phyloP scores from a whole-genome alignment of 352 stramenopile genomes.

The Globisporangium spiculum region DNA sequence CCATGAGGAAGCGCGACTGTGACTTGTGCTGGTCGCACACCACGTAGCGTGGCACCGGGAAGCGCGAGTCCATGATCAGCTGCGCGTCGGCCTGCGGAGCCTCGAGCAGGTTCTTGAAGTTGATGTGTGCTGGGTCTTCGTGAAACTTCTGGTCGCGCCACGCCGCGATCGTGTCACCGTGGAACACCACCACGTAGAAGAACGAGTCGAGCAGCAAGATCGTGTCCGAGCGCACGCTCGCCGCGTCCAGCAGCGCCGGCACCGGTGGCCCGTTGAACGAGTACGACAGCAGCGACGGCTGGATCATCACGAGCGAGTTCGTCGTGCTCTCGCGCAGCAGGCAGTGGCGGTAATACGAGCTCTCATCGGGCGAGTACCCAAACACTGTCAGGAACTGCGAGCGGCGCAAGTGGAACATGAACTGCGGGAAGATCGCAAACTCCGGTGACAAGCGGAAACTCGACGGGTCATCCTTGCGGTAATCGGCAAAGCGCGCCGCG shows the following conservation, averaged over 20 bases:
- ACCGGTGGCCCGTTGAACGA: constrained; percentile 91
- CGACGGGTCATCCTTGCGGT: constrained; percentile 96
- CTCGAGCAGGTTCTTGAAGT: constrained; percentile 98
- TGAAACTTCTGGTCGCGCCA: constrained; percentile 98
- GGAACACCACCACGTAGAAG: constrained; percentile 99
- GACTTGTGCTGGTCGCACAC: constrained; percentile 99
- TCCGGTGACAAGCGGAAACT: constrained; percentile 96
- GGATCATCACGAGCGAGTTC: constrained; percentile 99
- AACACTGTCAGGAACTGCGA: constrained; percentile 99
- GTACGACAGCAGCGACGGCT: constrained; percentile 99
- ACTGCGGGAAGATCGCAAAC: constrained; percentile 99
- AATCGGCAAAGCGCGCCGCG: constrained; percentile 98
- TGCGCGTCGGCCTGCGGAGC: constrained; percentile 97
- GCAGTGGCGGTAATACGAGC: constrained; percentile 95
- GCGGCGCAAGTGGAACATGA: constrained; percentile 99
- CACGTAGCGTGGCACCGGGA: constrained; percentile 98
- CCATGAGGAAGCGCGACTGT: constrained; percentile 99
- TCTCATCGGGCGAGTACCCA: constrained; percentile 98
- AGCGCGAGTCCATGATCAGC: constrained; percentile 98
- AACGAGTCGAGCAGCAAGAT: constrained; percentile 99
- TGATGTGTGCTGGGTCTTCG: constrained; percentile 93
- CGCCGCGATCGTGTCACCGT: constrained; percentile 98
- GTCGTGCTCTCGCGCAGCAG: constrained; percentile 95
- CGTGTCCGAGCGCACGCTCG: constrained; percentile 95
- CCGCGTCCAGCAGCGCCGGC: constrained; percentile 86